Percentiles rank a stretch among this genome's conserved stretches.
These are phyloP conservation scores for Podaxis mareebaensis DNA, from an alignment of 768 basidiomycete genomes.

Conservation along the genomic window DNA sequence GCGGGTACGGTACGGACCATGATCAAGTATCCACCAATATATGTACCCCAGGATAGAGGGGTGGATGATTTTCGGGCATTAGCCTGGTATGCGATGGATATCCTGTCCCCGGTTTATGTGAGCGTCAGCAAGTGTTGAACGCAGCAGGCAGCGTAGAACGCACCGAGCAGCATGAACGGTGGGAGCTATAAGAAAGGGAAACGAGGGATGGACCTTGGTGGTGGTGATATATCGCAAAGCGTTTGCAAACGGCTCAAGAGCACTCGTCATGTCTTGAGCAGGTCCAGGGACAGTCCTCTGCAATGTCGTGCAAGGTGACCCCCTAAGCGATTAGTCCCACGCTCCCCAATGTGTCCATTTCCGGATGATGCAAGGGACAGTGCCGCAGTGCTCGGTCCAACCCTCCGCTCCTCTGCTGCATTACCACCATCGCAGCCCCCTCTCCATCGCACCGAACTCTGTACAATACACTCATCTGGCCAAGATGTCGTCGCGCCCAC, in stretches of 20 bases:
- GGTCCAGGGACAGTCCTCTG: neutral
- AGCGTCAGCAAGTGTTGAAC: neutral
- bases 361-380: neutral
- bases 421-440: neutral
- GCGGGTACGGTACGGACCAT: slow-evolving; percentile 33
- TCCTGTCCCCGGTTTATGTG: slow-evolving; percentile 20
- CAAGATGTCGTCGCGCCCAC: slow-evolving; percentile 70
- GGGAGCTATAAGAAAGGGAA: slow-evolving; percentile 41
- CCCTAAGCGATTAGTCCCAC: neutral
- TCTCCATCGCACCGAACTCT: neutral
- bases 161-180: slow-evolving; percentile 41
- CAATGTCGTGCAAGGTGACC: neutral
- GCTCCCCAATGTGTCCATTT: neutral
- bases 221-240: slow-evolving; percentile 24
- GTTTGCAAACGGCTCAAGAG: slow-evolving; percentile 5
- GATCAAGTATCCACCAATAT: slow-evolving; percentile 45
- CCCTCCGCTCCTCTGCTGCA: neutral
- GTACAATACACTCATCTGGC: neutral
- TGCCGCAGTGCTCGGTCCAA: neutral
- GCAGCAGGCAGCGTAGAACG: neutral
- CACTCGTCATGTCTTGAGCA: neutral
- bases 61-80: slow-evolving; percentile 33
- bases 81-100: slow-evolving; percentile 45
- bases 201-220: slow-evolving; percentile 39
- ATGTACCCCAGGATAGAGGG: slow-evolving; percentile 41